Percentiles rank a stretch among this genome's conserved stretches.
These are phyloP conservation scores for Rhipidocladum racemiflorum DNA, from an alignment of 176 grass and related monocot species.

Conservation along the genomic window DNA sequence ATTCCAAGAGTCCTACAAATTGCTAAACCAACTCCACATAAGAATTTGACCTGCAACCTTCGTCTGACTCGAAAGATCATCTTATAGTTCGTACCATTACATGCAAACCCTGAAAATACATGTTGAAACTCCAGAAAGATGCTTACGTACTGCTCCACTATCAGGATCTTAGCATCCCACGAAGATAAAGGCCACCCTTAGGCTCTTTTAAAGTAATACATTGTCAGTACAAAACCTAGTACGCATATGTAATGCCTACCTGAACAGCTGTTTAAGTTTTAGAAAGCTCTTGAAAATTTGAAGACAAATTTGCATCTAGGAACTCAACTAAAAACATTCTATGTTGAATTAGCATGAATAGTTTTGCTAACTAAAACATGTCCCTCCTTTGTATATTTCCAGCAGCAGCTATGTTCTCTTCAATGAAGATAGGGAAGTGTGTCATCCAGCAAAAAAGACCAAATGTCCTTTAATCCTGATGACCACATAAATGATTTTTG, in stretches of 20 bases:
- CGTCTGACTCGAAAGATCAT: neutral
- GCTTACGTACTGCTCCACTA: neutral
- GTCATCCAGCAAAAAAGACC: neutral
- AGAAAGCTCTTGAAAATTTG: neutral
- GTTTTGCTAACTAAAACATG: slow-evolving; percentile 4
- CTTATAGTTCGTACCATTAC: neutral
- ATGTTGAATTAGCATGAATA: neutral
- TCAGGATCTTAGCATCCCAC: neutral
- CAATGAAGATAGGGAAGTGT: neutral
- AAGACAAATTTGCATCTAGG: neutral
- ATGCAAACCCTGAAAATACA: neutral
- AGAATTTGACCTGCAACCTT: neutral
- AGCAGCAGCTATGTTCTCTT: neutral
- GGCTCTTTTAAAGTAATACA: neutral
- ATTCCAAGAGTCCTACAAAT: neutral
- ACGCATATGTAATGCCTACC: neutral
- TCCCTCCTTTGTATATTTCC: neutral
- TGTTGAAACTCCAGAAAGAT: neutral
- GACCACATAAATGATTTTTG: neutral
- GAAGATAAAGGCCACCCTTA: neutral
- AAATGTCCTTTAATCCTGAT: neutral
- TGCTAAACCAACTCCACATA: neutral
- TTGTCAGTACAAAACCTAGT: neutral
- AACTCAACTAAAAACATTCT: neutral
- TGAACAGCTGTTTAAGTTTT: neutral